Evolutionary conservation across 2,329 filamentous ascomycete genomes (phyloP).

Genomic region (Ascochyta rabiei): DNA sequence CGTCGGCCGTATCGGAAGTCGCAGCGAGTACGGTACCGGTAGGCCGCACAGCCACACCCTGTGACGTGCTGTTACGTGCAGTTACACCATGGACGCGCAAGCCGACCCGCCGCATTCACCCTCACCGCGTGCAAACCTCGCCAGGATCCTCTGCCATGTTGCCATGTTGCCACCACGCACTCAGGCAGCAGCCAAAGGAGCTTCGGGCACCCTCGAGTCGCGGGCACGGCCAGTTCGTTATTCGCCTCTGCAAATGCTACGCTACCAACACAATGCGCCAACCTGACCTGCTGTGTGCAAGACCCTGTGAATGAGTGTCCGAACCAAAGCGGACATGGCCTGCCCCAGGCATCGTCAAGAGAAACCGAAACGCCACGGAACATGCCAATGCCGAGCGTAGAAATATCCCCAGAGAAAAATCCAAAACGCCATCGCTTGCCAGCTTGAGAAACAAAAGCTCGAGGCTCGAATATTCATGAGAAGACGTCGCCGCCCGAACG

Average conservation of each 20-base stretch:
- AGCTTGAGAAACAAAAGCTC: conserved; percentile 16
- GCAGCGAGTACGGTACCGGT: conserved; percentile 15
- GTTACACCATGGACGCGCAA: conserved; percentile 27
- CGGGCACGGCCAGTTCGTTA: conserved; percentile 19
- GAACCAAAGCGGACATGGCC: conserved; percentile 22
- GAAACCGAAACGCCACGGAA: conserved; percentile 36
- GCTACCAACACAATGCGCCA: conserved; percentile 22
- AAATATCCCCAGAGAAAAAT: conserved; percentile 27
- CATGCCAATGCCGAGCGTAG: conserved; percentile 37
- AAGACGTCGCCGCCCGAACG: conserved; percentile 54
- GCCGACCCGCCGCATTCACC: conserved; percentile 14
- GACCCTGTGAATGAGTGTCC: conserved; percentile 35
- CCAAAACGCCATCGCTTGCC: conserved; percentile 41
- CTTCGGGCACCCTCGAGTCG: conserved; percentile 17
- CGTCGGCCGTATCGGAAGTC: conserved; percentile 23
- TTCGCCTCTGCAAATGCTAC: conserved; percentile 18
- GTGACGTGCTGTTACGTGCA: conserved; percentile 15
- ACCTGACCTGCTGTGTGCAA: conserved; percentile 22
- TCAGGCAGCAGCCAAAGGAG: conserved; percentile 17
- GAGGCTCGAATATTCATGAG: conserved; percentile 30
- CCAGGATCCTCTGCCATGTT: conserved; percentile 7
- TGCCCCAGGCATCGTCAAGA: conserved; percentile 21
- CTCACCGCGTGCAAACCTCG: neutral
- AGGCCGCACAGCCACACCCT: conserved; percentile 26
- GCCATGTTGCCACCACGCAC: conserved; percentile 30